Evolutionary conservation across 495 filamentous ascomycete genomes (phyloP).

Genomic region (Aspergillus nidulans): DNA sequence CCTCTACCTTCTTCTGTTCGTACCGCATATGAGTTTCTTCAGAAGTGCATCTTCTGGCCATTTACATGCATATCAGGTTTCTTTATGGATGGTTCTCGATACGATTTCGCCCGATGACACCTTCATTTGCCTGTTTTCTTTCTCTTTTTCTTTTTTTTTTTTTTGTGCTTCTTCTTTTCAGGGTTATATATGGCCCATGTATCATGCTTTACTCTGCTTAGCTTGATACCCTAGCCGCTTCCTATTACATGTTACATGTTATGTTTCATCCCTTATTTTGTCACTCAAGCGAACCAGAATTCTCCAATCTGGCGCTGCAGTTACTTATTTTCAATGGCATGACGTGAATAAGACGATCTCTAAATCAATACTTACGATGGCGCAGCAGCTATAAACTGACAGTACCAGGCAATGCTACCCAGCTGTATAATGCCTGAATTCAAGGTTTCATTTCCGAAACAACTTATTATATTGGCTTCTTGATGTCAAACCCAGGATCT

Average conservation of each 20-base stretch:
- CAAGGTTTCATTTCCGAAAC: too few species aligned
- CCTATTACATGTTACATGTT: background rate
- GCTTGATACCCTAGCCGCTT: conserved; percentile 11
- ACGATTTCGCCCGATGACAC: too few species aligned
- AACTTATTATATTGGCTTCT: too few species aligned
- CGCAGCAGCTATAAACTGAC: too few species aligned
- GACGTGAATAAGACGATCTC: too few species aligned
- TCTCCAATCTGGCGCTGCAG: background rate
- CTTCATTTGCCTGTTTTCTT: too few species aligned
- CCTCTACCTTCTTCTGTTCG: background rate
- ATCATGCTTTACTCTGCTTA: background rate
- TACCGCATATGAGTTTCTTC: too few species aligned
- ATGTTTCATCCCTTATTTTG: background rate
- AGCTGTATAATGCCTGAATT: too few species aligned
- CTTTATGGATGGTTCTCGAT: background rate
- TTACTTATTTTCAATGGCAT: too few species aligned
- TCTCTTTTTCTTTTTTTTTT: background rate
- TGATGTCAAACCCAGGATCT: too few species aligned
- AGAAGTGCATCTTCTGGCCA: background rate
- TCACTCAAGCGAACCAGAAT: background rate
- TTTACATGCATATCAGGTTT: background rate
- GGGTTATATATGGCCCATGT: background rate
- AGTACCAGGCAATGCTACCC: too few species aligned
- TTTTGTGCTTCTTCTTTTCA: background rate
- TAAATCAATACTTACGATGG: too few species aligned